phyloP scores from a whole-genome alignment of 495 filamentous ascomycete genomes.

The Staphylotrichum longicolle region DNA sequence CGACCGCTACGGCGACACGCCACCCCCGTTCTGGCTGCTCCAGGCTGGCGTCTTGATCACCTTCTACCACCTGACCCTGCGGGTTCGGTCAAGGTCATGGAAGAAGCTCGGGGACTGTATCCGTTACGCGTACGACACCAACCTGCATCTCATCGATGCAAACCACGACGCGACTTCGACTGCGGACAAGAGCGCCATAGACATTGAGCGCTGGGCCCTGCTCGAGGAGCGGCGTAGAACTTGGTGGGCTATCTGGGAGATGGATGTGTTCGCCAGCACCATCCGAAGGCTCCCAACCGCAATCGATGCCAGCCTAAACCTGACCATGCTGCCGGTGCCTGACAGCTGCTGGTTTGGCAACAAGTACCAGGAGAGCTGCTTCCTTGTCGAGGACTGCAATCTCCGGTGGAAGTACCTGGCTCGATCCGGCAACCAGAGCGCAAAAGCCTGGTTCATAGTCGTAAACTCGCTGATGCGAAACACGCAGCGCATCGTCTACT shows the following conservation, averaged over 20 bases:
- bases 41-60: constrained; percentile 5
- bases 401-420: constrained; percentile 10
- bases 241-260: constrained; percentile 8
- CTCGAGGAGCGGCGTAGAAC: constrained; percentile 5
- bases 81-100: constrained; percentile 6
- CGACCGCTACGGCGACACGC: constrained; percentile 7
- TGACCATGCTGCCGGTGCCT: constrained; percentile 1
- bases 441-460: constrained; percentile 10
- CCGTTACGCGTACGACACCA: not conserved
- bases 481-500: constrained; percentile 5
- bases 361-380: constrained; percentile 5
- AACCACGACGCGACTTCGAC: not conserved
- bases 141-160: constrained; percentile 2
- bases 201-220: not conserved
- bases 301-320: constrained; percentile 3
- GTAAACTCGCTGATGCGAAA: constrained; percentile 9
- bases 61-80: constrained; percentile 3
- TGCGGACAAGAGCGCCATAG: not conserved
- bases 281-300: constrained; percentile 2
- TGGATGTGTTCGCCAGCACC: constrained; percentile 7
- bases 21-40: not conserved
- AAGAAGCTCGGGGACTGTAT: constrained; percentile 10
- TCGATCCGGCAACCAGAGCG: not conserved
- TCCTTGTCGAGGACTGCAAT: constrained; percentile 5
- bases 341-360: constrained; percentile 3